These are phyloP conservation scores for Pugionium dolabratum DNA, from an alignment of 345 rosid species.

Conservation along the genomic window DNA sequence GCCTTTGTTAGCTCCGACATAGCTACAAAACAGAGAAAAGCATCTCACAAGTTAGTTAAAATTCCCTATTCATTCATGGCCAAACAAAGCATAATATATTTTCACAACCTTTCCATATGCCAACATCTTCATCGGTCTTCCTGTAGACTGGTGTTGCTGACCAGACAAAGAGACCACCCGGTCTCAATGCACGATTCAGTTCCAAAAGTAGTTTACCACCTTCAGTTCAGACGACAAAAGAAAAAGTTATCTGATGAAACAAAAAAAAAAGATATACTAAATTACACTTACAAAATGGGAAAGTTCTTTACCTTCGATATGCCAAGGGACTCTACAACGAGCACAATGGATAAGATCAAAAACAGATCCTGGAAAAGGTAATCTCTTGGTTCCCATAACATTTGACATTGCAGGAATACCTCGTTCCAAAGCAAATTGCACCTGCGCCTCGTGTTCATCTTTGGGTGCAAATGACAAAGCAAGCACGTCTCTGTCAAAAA, in stretches of 20 bases:
- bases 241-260: neutral
- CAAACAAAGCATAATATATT: neutral
- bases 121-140: slow-evolving; percentile 53
- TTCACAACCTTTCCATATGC: slow-evolving; percentile 66
- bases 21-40: slow-evolving; percentile 12
- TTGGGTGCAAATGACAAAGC: slow-evolving; percentile 95
- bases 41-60: slow-evolving; percentile 21
- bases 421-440: no score
- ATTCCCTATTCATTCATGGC: neutral
- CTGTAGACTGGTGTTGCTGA: slow-evolving; percentile 79
- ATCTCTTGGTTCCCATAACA: no score
- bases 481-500: slow-evolving; percentile 77
- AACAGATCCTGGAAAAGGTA: slow-evolving; percentile 77
- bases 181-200: slow-evolving; percentile 85
- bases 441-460: slow-evolving; percentile 82
- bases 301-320: slow-evolving; percentile 26
- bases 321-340: slow-evolving; percentile 97
- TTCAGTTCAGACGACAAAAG: slow-evolving; percentile 34
- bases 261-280: neutral
- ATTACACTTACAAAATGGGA: neutral
- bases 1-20: slow-evolving; percentile 51
- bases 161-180: slow-evolving; percentile 53
- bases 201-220: slow-evolving; percentile 41
- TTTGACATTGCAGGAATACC: no score
- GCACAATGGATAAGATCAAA: slow-evolving; percentile 88